These are phyloP conservation scores for Oemleria cerasiformis DNA, from an alignment of 306 rosid genomes.

Conservation along the genomic window DNA sequence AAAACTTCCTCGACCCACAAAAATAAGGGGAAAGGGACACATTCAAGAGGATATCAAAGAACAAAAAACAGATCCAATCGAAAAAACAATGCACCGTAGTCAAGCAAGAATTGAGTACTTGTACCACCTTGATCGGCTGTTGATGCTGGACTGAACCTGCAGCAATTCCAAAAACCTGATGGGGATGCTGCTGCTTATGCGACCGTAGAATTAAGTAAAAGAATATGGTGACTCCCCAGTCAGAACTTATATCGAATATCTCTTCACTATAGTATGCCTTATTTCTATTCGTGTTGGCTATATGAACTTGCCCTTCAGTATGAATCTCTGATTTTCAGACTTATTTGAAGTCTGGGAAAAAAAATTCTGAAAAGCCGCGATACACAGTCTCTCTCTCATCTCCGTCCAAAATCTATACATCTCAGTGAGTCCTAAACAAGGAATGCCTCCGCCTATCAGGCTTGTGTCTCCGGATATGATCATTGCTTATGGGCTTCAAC, in stretches of 20 bases:
- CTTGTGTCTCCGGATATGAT: slow-evolving; percentile 60
- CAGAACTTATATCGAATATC: slow-evolving; percentile 8
- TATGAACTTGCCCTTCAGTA: slow-evolving; percentile 22
- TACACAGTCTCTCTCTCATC: slow-evolving; percentile 26
- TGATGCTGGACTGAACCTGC: slow-evolving; percentile 10
- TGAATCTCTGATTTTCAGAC: slow-evolving; percentile 15
- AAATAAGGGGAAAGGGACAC: slow-evolving; percentile 65
- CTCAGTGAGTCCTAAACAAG: slow-evolving; percentile 46
- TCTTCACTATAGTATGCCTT: slow-evolving; percentile 8
- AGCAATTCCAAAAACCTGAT: slow-evolving; percentile 4
- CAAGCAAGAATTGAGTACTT: slow-evolving; percentile 20
- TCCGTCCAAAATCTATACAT: slow-evolving; percentile 39
- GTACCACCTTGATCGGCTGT: slow-evolving; percentile 14
- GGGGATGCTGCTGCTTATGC: neutral
- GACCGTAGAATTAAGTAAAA: slow-evolving; percentile 4
- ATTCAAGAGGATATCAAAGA: slow-evolving; percentile 18
- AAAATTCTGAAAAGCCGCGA: slow-evolving; percentile 39
- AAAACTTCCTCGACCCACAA: slow-evolving; percentile 70
- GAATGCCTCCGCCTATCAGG: slow-evolving; percentile 62
- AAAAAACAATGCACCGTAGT: slow-evolving; percentile 6
- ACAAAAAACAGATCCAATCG: neutral
- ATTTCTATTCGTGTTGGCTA: slow-evolving; percentile 11
- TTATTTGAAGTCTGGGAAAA: slow-evolving; percentile 39
- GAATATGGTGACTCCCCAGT: slow-evolving; percentile 9
- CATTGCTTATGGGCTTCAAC: slow-evolving; percentile 55